Evolutionary conservation across 495 filamentous ascomycete genomes (phyloP).

Genomic region (Penicillium tannophilum): DNA sequence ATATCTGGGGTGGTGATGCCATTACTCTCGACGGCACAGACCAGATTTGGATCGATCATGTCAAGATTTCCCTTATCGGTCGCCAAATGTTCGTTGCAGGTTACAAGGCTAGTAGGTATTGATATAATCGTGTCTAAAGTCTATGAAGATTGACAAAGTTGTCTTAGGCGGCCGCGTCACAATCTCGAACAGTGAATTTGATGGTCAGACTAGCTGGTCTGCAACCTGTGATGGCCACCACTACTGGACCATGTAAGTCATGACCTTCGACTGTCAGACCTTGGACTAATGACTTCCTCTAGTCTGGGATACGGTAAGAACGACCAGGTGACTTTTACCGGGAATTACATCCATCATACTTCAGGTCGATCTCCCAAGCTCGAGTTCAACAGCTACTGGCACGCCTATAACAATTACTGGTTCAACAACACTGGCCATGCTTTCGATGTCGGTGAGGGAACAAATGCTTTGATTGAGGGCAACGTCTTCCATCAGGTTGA

Average conservation of each 20-base stretch:
- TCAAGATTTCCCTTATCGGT: conserved; percentile 35
- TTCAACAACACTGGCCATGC: conserved; percentile 38
- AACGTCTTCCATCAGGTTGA: too few species aligned
- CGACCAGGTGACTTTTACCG: conserved; percentile 37
- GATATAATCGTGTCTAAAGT: conserved; percentile 12
- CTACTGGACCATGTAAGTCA: conserved; percentile 52
- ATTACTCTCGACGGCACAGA: conserved; percentile 36
- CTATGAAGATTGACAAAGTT: conserved; percentile 10
- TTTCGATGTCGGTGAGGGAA: conserved; percentile 28
- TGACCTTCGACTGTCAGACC: too few species aligned
- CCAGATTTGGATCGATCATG: conserved; percentile 44
- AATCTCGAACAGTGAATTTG: conserved; percentile 49
- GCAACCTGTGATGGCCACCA: conserved; percentile 56
- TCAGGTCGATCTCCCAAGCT: conserved; percentile 56
- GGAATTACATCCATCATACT: conserved; percentile 52
- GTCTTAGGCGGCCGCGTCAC: conserved; percentile 24
- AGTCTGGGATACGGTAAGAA: conserved; percentile 34
- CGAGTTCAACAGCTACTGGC: conserved; percentile 47
- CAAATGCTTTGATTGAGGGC: too few species aligned
- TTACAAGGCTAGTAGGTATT: conserved; percentile 14
- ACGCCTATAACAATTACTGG: conserved; percentile 44
- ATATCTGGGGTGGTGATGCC: conserved; percentile 46
- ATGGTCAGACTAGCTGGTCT: conserved; percentile 51
- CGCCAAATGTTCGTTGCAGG: conserved; percentile 36
- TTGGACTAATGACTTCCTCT: background rate